These are phyloP conservation scores for Populus ilicifolia DNA, from an alignment of 345 rosid species.

Conservation along the genomic window DNA sequence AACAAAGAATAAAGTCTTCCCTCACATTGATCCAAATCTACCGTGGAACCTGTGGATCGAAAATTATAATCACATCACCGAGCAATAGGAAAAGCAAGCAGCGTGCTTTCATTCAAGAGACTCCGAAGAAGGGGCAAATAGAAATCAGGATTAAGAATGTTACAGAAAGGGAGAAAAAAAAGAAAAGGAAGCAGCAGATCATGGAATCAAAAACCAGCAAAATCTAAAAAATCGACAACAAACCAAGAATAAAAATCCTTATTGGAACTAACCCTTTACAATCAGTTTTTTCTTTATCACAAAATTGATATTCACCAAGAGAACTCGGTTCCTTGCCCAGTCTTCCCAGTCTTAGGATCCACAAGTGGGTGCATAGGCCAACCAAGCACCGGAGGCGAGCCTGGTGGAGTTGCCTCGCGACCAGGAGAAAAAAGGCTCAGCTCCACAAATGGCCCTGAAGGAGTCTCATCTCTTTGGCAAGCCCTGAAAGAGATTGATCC, in stretches of 20 bases:
- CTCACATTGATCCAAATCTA: too few relatives aligned
- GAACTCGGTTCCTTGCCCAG: constrained; percentile 23
- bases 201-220: constrained; percentile 37
- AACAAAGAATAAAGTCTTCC: too few relatives aligned
- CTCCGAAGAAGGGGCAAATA: background rate
- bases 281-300: constrained; percentile 59
- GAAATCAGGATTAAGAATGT: constrained; percentile 18
- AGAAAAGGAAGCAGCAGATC: background rate
- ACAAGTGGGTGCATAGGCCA: constrained; percentile 53
- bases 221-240: constrained; percentile 38
- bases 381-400: constrained; percentile 50
- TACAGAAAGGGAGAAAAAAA: constrained; percentile 1
- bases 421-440: constrained; percentile 68
- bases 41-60: too few relatives aligned
- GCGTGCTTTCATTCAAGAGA: background rate
- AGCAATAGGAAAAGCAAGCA: background rate
- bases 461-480: constrained; percentile 41
- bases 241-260: constrained; percentile 45
- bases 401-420: constrained; percentile 43
- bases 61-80: too few relatives aligned
- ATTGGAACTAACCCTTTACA: constrained; percentile 68
- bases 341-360: constrained; percentile 26
- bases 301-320: constrained; percentile 59
- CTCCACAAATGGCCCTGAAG: constrained; percentile 49
- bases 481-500: constrained; percentile 66